Base-by-base conservation (phyloP, 1,284 basidiomycete genomes). In the Singerocomus inundabilis region DNA sequence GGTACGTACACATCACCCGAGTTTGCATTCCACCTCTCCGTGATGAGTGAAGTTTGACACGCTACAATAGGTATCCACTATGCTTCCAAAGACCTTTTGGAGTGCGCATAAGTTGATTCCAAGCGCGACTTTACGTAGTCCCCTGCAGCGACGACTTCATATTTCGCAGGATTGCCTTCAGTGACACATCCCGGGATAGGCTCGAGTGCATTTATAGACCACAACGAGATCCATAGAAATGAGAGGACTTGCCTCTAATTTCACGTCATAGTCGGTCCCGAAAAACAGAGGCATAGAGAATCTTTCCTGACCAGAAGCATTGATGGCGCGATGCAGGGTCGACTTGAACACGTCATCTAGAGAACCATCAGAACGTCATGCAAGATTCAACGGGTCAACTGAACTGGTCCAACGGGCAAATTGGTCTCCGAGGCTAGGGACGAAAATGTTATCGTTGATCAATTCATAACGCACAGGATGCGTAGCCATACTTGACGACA, bases 321-420 rank as follows among this genome's bases (percentile, higher is more conserved):
- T 89, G 55, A 88, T 78, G 5, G 82, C 89, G 21, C 88, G 80
- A 64, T 91, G 89, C 4, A 83, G 72, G 2, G 86, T 90, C 3
- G 85, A 88, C 54, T 87, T 87, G 73, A 90, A 91, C 32, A 87
- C 73, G 57, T 85, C 88, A 64, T 91, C 85, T 89, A 51, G 21
- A 45, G 34, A 18, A 24, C 29, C 28, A 40, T 44, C 28, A 12
- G 37, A 32, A 36, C 6, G 29, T 6, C 45, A 16, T 53, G 44
- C 35, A 45, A 31, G 37, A 11, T 11, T 26, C 2, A 4, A 33
- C 4, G 29, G 7, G 31, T 5, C 18, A 32, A 68, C 80, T 38
- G 21, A 59, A 87, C 86, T 91, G 25, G 87, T 89, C 83, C 88
- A 88, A 29, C 86, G 72, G 13, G 85, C 82, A 46, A 91, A 76